Evolutionary conservation across 2,329 filamentous ascomycete genomes (phyloP), one percentile per base, ranked within the genome.

Genomic region (Thermoascus crustaceus): DNA sequence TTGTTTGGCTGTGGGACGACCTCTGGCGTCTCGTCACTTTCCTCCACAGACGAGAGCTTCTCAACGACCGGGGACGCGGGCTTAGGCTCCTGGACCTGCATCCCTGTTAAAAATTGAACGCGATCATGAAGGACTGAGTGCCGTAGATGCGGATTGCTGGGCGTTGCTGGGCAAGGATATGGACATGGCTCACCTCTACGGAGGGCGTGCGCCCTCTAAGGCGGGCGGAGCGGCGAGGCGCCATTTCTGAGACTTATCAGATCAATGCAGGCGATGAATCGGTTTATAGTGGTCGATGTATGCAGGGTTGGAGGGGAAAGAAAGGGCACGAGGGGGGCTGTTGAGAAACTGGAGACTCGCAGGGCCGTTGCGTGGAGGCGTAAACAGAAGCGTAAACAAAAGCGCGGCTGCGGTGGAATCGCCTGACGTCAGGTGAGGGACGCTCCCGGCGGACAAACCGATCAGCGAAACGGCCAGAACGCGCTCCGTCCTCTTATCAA

Each of bases 21-120:
- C 30, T 49, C 52, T 8, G 58, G 56, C 41, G 61, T 61, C 38
- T 68, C 64, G 33, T 68, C 67, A 45, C 60, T 55, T 55, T 74
- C 69, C 32, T 60, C 46, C 13, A 73, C 57, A n/a, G 65, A 55
- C 11, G 58, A 45, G 20, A 74, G 63, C 41, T 57, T 64, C 10
- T 43, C 22, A 23, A 41, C 41, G 35, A 47, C 30, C 17, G 49
- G 42, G 22, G 49, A 33, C 18, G 49, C 46, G 33, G 47, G 36
- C 7, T 47, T 38, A 13, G 47, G 39, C 19, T 52, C 53, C 35
- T 54, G 38, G 19, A 33, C 20, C 43, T 51, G 18, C 10, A 30
- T 29, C 40, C 40, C 34, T 40, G 31, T 32, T 24, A 29, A 24
- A 9, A 32, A 31, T 7, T 21, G 30, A 34, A 27, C 26, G 10